phyloP scores from a whole-genome alignment of 2,329 filamentous ascomycete species.

The Beauveria bassiana region DNA sequence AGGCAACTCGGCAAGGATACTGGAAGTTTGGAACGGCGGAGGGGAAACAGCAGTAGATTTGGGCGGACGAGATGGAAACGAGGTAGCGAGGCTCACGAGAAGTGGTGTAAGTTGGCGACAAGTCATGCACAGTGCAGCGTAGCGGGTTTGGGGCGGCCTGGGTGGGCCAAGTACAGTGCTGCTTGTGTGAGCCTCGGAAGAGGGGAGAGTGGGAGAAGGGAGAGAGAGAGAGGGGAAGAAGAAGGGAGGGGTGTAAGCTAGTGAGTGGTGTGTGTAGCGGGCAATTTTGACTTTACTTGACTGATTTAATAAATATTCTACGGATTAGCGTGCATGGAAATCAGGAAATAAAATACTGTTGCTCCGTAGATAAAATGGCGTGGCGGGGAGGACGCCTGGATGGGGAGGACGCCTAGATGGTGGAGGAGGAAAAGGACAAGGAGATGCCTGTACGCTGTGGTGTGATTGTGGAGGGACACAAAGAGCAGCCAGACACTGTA shows the following conservation, averaged over 20 bases:
- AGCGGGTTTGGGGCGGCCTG: background rate
- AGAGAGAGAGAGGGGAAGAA: background rate
- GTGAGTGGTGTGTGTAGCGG: background rate
- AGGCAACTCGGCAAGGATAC: background rate
- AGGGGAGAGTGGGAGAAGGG: background rate
- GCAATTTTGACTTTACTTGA: too few relatives aligned
- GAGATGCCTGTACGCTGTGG: too few relatives aligned
- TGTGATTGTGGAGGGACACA: too few relatives aligned
- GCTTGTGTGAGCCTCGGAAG: constrained; percentile 1
- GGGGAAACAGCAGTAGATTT: background rate
- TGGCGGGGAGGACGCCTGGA: too few relatives aligned
- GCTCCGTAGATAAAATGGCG: too few relatives aligned
- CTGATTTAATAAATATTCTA: too few relatives aligned
- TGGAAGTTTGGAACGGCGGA: background rate
- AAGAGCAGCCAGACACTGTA: too few relatives aligned
- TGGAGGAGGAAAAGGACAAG: too few relatives aligned
- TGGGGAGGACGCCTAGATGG: too few relatives aligned
- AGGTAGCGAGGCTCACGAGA: background rate
- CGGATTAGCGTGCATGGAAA: too few relatives aligned
- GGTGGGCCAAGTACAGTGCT: background rate
- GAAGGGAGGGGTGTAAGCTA: background rate
- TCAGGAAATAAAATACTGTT: too few relatives aligned
- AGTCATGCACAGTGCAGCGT: background rate
- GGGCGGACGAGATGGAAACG: background rate
- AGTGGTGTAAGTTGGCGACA: constrained; percentile 8